phyloP scores from a whole-genome alignment of 2,329 filamentous ascomycete species.

The Exophiala xenobiotica region DNA sequence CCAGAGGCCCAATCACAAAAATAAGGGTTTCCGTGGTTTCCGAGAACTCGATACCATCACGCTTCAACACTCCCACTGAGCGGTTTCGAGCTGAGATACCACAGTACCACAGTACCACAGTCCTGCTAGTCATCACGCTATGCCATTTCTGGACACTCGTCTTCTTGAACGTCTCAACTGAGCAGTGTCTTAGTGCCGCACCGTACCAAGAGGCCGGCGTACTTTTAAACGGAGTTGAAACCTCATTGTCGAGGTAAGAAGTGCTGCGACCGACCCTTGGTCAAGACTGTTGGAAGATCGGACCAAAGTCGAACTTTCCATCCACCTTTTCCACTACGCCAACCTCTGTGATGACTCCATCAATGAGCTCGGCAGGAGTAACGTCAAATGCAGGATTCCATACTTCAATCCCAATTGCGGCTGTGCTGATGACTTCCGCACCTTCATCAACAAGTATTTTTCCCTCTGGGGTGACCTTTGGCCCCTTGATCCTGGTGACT shows the following conservation, averaged over 20 bases:
- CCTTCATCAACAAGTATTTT: conserved; percentile 57
- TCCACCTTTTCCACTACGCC: conserved; percentile 77
- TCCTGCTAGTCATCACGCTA: no score
- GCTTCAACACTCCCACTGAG: neutral
- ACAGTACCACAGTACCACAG: no score
- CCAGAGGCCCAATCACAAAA: conserved; percentile 16
- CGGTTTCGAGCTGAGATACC: no score
- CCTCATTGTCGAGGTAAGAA: neutral
- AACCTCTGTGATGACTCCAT: conserved; percentile 90
- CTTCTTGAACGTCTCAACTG: neutral
- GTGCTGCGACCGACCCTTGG: conserved; percentile 12
- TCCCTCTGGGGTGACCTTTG: conserved; percentile 63
- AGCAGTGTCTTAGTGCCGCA: neutral
- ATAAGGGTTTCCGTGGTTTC: no score
- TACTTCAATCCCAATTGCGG: conserved; percentile 72
- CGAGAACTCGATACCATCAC: conserved; percentile 10
- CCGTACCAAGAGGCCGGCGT: no score
- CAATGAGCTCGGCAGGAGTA: conserved; percentile 83
- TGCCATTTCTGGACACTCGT: no score
- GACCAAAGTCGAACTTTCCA: conserved; percentile 64
- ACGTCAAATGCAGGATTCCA: conserved; percentile 99
- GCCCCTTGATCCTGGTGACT: conserved; percentile 80
- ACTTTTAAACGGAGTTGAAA: no score
- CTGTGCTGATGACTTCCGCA: conserved; percentile 74
- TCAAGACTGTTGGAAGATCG: conserved; percentile 37